phyloP scores from a whole-genome alignment of 2,329 filamentous ascomycete genomes.

The Penicillium sp. region DNA sequence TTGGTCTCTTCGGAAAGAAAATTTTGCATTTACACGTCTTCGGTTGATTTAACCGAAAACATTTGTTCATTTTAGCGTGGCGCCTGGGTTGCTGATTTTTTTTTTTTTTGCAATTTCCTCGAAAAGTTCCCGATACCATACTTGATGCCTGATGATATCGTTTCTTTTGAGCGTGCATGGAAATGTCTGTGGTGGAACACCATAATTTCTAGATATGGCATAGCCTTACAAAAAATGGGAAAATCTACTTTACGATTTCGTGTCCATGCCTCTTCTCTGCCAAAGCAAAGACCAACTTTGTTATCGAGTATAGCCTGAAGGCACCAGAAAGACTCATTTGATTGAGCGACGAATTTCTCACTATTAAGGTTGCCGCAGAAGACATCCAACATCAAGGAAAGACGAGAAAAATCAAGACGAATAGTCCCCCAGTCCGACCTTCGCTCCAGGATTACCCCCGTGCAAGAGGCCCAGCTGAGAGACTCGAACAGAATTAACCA shows the following conservation, averaged over 20 bases:
- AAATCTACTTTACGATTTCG: background rate
- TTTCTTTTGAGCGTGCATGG: slow-evolving; percentile 20
- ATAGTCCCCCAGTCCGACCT: background rate
- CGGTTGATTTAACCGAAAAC: background rate
- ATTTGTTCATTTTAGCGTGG: slow-evolving; percentile 31
- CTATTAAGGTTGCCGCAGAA: background rate
- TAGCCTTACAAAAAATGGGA: slow-evolving; percentile 12
- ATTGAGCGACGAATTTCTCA: background rate
- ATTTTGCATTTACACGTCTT: background rate
- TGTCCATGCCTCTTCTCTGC: no score
- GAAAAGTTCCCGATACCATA: slow-evolving; percentile 25
- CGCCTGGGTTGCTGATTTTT: slow-evolving; percentile 24
- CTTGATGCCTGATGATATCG: slow-evolving; percentile 22
- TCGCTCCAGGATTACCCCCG: background rate
- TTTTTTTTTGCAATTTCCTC: slow-evolving; percentile 10
- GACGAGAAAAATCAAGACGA: background rate
- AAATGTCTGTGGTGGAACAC: background rate
- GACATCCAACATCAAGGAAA: no score
- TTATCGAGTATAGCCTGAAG: background rate
- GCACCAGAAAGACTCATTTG: background rate
- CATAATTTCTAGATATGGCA: slow-evolving; percentile 2
- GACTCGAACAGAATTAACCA: background rate
- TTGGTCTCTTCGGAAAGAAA: background rate
- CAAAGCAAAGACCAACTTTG: no score
- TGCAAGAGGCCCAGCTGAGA: background rate